Conservation (phyloP, 495 filamentous ascomycete genomes). For the Chaetomium fimeti region DNA sequence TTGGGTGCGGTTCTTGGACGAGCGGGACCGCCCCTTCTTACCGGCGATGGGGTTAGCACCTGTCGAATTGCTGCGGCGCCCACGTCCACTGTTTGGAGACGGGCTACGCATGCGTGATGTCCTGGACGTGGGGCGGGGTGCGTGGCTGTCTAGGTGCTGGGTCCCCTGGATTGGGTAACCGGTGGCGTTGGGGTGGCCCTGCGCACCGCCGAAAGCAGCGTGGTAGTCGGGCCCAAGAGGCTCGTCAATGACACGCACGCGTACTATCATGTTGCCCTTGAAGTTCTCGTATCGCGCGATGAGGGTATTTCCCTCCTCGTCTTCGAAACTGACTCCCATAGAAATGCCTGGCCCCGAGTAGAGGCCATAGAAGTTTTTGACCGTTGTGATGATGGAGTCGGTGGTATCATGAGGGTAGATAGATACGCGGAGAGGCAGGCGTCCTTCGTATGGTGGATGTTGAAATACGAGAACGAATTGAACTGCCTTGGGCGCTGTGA, state of each 20-base stretch:
- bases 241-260: constrained; percentile 80
- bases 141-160: constrained; percentile 53
- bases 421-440: constrained; percentile 85
- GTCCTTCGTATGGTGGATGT: constrained; percentile 67
- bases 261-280: constrained; percentile 80
- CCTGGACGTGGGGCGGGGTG: constrained; percentile 64
- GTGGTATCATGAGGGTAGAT: constrained; percentile 93
- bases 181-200: constrained; percentile 32
- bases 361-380: constrained; percentile 96
- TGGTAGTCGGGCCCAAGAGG: constrained; percentile 46
- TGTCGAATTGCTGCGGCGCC: constrained; percentile 75
- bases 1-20: constrained; percentile 69
- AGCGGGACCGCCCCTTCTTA: constrained; percentile 66
- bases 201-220: constrained; percentile 35
- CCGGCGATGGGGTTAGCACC: constrained; percentile 45
- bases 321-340: constrained; percentile 86
- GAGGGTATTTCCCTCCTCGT: constrained; percentile 77
- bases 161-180: constrained; percentile 48
- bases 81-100: constrained; percentile 72
- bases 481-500: constrained; percentile 67
- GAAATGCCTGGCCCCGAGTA: constrained; percentile 64
- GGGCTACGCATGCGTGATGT: constrained; percentile 72
- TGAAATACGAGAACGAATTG: constrained; percentile 82
- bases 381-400: constrained; percentile 91
- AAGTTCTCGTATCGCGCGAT: constrained; percentile 97